Percentiles rank a stretch among this genome's conserved stretches.
Conservation (phyloP, 352 stramenopile genomes). For the Phytopythium cucurbitacearum region DNA sequence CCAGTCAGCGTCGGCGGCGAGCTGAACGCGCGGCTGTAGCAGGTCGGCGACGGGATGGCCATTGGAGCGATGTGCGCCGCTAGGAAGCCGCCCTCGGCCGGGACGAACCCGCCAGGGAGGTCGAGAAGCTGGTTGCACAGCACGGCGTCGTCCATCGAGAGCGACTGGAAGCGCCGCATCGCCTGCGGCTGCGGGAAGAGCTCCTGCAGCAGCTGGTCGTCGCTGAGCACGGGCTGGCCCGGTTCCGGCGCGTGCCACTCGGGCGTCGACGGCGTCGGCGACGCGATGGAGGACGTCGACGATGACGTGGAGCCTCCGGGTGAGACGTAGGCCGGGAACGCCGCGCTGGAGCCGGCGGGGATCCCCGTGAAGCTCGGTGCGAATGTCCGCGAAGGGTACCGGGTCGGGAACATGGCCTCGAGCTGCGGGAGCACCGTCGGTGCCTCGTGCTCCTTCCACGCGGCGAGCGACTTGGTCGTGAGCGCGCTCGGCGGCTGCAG, state of each 20-base stretch:
- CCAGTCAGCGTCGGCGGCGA: constrained; percentile 21
- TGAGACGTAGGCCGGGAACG: too few species aligned
- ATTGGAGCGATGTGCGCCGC: constrained; percentile 10
- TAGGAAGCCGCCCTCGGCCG: constrained; percentile 11
- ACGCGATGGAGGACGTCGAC: constrained; percentile 5
- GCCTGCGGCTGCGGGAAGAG: constrained; percentile 38
- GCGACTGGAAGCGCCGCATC: constrained; percentile 8
- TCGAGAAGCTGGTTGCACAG: constrained; percentile 13
- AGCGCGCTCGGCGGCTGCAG: too few species aligned
- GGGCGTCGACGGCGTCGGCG: constrained; percentile 6
- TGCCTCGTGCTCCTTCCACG: too few species aligned
- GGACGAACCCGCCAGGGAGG: not conserved
- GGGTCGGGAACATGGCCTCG: too few species aligned
- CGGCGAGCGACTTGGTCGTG: too few species aligned
- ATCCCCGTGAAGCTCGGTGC: too few species aligned
- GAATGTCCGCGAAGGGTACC: too few species aligned
- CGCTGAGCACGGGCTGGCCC: constrained; percentile 16
- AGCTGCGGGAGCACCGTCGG: too few species aligned
- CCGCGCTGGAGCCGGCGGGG: too few species aligned
- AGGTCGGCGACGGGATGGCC: constrained; percentile 9
- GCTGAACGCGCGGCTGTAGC: constrained; percentile 14
- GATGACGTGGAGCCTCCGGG: not conserved
- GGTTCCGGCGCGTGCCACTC: not conserved
- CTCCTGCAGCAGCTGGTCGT: constrained; percentile 39
- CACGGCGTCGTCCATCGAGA: constrained; percentile 8